Percentiles rank a stretch among this genome's conserved stretches.
These are phyloP conservation scores for Exophiala alcalophila DNA, from an alignment of 2,329 filamentous ascomycete genomes.

Conservation along the genomic window DNA sequence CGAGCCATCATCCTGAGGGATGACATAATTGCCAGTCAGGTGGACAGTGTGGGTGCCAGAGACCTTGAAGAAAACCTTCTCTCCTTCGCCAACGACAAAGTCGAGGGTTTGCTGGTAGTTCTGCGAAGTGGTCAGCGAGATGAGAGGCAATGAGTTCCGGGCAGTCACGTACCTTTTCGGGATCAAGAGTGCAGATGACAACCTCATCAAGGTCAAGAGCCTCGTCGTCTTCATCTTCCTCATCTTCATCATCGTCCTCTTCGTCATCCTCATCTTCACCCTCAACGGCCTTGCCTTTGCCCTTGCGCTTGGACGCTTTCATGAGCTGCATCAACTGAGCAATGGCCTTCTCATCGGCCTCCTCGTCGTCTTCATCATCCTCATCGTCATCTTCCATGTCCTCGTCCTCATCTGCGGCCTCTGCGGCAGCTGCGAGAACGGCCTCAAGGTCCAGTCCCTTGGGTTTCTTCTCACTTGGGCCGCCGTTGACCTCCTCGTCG, in stretches of 20 bases:
- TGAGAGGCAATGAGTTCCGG: background rate
- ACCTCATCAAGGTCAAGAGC: slow-evolving; percentile 66
- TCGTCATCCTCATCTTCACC: slow-evolving; percentile 59
- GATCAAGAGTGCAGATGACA: slow-evolving; percentile 93
- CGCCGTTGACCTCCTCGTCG: slow-evolving; percentile 53
- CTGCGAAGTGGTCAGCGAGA: slow-evolving; percentile 46
- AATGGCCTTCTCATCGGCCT: slow-evolving; percentile 49
- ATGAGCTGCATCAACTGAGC: slow-evolving; percentile 55
- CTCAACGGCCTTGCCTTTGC: slow-evolving; percentile 69
- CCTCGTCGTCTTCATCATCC: slow-evolving; percentile 63
- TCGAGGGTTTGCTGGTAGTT: slow-evolving; percentile 93
- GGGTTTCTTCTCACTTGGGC: slow-evolving; percentile 86
- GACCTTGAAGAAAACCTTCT: slow-evolving; percentile 89
- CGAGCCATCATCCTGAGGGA: slow-evolving; percentile 58
- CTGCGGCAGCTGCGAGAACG: slow-evolving; percentile 72
- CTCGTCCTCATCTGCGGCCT: slow-evolving; percentile 69
- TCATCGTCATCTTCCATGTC: slow-evolving; percentile 68
- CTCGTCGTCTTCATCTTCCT: slow-evolving; percentile 50
- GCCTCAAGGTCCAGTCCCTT: slow-evolving; percentile 75
- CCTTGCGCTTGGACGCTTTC: slow-evolving; percentile 55
- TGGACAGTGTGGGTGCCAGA: slow-evolving; percentile 85
- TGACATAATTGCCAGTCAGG: slow-evolving; percentile 94
- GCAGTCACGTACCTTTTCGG: slow-evolving; percentile 68
- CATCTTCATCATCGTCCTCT: slow-evolving; percentile 54
- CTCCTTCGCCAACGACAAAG: slow-evolving; percentile 83